These are phyloP conservation scores for Oidium heveae DNA, from an alignment of 2,329 filamentous ascomycete species.

Conservation along the genomic window DNA sequence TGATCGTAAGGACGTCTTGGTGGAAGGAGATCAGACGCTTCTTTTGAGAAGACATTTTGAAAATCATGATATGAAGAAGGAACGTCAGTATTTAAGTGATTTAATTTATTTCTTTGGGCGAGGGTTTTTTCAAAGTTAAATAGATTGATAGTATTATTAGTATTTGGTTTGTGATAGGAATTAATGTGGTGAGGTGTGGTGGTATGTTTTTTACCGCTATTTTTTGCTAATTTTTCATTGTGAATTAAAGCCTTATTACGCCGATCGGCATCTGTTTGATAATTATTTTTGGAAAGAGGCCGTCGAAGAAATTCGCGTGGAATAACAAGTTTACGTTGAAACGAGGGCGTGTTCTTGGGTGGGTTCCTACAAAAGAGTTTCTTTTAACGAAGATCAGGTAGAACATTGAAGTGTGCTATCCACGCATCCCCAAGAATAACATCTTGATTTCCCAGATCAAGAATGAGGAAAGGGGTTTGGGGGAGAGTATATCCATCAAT, in stretches of 20 bases:
- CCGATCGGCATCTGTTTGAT: neutral
- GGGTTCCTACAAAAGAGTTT: neutral
- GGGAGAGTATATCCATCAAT: neutral
- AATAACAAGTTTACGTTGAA: too few species aligned
- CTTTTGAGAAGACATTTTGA: neutral
- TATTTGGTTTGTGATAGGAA: too few species aligned
- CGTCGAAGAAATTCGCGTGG: neutral
- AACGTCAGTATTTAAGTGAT: too few species aligned
- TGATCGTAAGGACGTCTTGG: neutral
- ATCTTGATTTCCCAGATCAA: neutral
- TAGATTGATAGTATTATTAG: too few species aligned
- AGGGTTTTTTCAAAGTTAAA: too few species aligned
- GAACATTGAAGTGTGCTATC: neutral
- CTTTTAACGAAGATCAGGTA: neutral
- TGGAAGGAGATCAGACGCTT: neutral
- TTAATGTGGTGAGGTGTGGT: too few species aligned
- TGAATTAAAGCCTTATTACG: neutral
- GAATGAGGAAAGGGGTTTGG: neutral
- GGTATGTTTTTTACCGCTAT: neutral
- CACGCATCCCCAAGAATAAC: neutral
- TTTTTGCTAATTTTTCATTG: neutral
- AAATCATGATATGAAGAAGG: neutral
- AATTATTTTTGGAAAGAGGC: neutral
- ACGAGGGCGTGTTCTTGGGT: too few species aligned
- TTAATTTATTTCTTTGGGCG: too few species aligned